A percentile compares a stretch with the other conserved stretches of the same genome.
These are phyloP conservation scores for Lizonia empirigonia DNA, from an alignment of 2,329 filamentous ascomycete species.

Conservation along the genomic window DNA sequence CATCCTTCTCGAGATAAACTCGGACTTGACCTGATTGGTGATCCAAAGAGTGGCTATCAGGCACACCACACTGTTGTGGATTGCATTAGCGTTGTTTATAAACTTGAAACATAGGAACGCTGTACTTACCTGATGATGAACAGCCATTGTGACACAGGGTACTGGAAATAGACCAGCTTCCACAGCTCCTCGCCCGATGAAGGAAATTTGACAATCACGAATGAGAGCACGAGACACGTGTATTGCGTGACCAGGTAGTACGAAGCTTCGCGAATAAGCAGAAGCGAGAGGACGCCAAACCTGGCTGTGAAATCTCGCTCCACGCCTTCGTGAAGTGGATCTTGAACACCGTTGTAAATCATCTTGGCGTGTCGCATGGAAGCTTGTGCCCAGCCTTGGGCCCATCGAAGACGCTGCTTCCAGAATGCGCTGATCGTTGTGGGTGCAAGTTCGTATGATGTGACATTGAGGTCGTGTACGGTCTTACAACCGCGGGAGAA, in stretches of 20 bases:
- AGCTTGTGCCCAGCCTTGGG: slow-evolving; percentile 59
- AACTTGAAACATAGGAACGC: background rate
- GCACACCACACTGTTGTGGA: slow-evolving; percentile 46
- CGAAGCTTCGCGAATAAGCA: slow-evolving; percentile 54
- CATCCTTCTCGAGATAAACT: slow-evolving; percentile 51
- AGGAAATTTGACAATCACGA: slow-evolving; percentile 55
- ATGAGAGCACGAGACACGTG: slow-evolving; percentile 53
- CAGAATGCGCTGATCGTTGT: slow-evolving; percentile 53
- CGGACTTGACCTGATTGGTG: slow-evolving; percentile 53
- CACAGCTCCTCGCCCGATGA: slow-evolving; percentile 45
- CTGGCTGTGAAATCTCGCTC: slow-evolving; percentile 47
- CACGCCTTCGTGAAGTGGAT: slow-evolving; percentile 30
- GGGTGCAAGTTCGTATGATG: slow-evolving; percentile 57
- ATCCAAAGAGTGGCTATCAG: slow-evolving; percentile 55
- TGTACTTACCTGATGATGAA: slow-evolving; percentile 51
- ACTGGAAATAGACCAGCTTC: slow-evolving; percentile 55
- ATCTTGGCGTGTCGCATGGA: slow-evolving; percentile 52
- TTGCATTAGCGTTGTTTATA: slow-evolving; percentile 20
- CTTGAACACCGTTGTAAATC: slow-evolving; percentile 50
- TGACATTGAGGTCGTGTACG: slow-evolving; percentile 57
- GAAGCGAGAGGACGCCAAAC: slow-evolving; percentile 54
- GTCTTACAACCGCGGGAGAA: slow-evolving; percentile 52
- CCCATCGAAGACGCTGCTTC: slow-evolving; percentile 59
- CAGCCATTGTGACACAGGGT: slow-evolving; percentile 56
- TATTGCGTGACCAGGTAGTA: slow-evolving; percentile 59